Percentiles rank a stretch among this genome's conserved stretches.
Conservation (phyloP, 495 filamentous ascomycete genomes). For the Penicillium flavigenum region DNA sequence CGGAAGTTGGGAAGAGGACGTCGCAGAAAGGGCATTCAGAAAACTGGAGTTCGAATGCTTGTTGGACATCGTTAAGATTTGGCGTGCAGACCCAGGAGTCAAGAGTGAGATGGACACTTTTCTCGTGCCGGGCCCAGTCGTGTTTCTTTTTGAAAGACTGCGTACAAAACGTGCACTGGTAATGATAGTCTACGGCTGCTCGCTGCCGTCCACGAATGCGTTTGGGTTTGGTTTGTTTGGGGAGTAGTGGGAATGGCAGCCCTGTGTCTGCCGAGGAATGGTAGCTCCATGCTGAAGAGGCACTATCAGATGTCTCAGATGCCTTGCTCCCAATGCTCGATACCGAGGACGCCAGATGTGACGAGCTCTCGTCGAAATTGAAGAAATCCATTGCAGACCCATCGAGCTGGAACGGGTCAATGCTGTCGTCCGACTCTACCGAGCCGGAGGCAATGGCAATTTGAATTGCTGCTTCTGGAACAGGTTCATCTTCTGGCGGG, state of each 20-base stretch:
- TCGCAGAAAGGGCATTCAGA: slow-evolving; percentile 70
- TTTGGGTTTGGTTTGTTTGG: slow-evolving; percentile 14
- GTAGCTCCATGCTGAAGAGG: slow-evolving; percentile 48
- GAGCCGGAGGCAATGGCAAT: slow-evolving; percentile 52
- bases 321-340: slow-evolving; percentile 34
- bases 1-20: slow-evolving; percentile 51
- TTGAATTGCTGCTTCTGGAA: slow-evolving; percentile 34
- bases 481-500: slow-evolving; percentile 68
- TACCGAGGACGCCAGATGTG: slow-evolving; percentile 29
- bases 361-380: slow-evolving; percentile 28
- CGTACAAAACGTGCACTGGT: slow-evolving; percentile 83
- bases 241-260: slow-evolving; percentile 22
- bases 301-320: slow-evolving; percentile 37
- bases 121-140: slow-evolving; percentile 84
- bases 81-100: slow-evolving; percentile 75
- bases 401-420: slow-evolving; percentile 50
- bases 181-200: slow-evolving; percentile 50
- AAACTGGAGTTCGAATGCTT: slow-evolving; percentile 11
- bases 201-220: slow-evolving; percentile 41
- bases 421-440: slow-evolving; percentile 53
- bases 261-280: slow-evolving; percentile 38
- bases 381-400: slow-evolving; percentile 21
- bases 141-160: slow-evolving; percentile 79
- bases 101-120: slow-evolving; percentile 71
- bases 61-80: slow-evolving; percentile 12